Conservation (phyloP, 176 grass and related monocot species). For the Pontederia paniculata region DNA sequence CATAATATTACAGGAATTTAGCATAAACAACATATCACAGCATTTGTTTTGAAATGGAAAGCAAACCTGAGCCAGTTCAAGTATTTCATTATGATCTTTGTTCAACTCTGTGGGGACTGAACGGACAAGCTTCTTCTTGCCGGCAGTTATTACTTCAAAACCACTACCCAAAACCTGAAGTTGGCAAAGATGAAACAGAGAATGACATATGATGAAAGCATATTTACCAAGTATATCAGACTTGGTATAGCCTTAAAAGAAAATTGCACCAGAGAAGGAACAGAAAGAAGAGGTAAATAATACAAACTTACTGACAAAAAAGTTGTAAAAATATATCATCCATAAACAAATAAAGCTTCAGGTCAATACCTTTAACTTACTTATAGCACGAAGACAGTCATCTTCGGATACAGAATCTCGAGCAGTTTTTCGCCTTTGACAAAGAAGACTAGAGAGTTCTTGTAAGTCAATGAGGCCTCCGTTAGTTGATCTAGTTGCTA, state of each 20-base stretch:
- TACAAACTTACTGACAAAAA: no score
- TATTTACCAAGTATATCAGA: background rate
- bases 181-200: constrained; percentile 20
- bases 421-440: constrained; percentile 61
- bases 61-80: constrained; percentile 93
- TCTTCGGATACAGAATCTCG: constrained; percentile 67
- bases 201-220: constrained; percentile 4
- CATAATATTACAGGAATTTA: no score
- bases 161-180: constrained; percentile 81
- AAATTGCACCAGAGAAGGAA: no score
- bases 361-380: constrained; percentile 75
- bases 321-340: no score
- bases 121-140: constrained; percentile 76
- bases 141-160: constrained; percentile 93
- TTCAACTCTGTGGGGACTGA: constrained; percentile 95
- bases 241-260: no score
- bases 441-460: constrained; percentile 67
- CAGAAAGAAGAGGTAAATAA: no score
- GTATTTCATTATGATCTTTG: constrained; percentile 95
- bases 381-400: constrained; percentile 95
- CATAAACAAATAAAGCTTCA: constrained; percentile 5
- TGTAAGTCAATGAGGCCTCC: constrained; percentile 87
- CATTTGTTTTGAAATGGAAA: constrained; percentile 4
- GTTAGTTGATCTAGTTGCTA: constrained; percentile 78
- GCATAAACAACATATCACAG: background rate